Base-by-base conservation (phyloP, 1,284 basidiomycete genomes). In the Tranzscheliella williamsii region DNA sequence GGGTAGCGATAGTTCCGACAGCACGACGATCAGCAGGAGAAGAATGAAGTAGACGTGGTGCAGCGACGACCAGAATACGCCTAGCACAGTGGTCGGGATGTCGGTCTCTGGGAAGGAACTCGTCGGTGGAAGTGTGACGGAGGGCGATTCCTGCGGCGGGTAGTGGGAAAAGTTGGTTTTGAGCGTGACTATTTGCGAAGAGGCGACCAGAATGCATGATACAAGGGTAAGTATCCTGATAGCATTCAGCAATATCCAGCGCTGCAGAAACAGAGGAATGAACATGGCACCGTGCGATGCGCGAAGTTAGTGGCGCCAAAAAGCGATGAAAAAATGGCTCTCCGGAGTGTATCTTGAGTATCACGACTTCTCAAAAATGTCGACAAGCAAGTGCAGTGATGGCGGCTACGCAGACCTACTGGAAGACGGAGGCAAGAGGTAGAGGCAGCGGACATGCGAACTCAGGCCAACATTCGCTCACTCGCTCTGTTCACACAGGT, bases 51-150 rank as follows among this genome's bases (percentile, higher is more conserved):
- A 58, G 11, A 50, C 16, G 26, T 66, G 55, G 41, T 72, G 60
- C 0, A 72, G 50, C 26, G 66, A 60, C 1, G 51, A 45, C 70
- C 70, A 72, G 38, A 72, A 68, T 0, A 68, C 44, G 16, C 70
- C 70, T 41, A 69, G 54, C 24, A 62, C 53, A 3, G 52, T 33
- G n/a, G 44, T 53, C 1, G 69, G 70, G 29, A 70, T 58, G 42
- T 72, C 70, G 26, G 63, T 70, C 7, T 39, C 41, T 15, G 57
- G 42, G 21, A 45, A 42, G 52, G 60, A 72, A 0, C 44, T 16
- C 9, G 31, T 34, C 9, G 22, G 5, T 5, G 45, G 15, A 2
- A 23, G 16, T 24, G 43, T 13, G 4, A 42, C 15, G 3, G 29
- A 18, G 23, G 22, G 15, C 12, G 38, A 22, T n/a, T n/a, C n/a